These are phyloP conservation scores for Globisporangium barbulae DNA, from an alignment of 352 stramenopile species.

Conservation along the genomic window DNA sequence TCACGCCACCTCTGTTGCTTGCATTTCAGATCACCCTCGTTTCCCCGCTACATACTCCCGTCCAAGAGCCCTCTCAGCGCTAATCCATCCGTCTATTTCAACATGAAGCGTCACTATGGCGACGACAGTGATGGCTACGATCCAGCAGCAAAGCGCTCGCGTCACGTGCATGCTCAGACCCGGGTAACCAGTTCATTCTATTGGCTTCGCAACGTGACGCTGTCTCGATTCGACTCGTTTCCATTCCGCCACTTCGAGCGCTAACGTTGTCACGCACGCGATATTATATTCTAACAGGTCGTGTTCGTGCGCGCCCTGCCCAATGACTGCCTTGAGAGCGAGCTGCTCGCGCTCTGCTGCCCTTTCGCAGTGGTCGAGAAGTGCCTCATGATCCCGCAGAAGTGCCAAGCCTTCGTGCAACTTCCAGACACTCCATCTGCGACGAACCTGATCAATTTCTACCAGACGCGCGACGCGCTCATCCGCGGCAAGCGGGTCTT, in stretches of 20 bases:
- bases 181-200: conserved; percentile 33
- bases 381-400: conserved; percentile 65
- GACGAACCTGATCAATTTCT: conserved; percentile 75
- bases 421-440: conserved; percentile 61
- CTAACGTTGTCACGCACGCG: neutral
- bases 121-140: conserved; percentile 17
- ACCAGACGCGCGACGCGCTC: conserved; percentile 67
- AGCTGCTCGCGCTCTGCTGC: conserved; percentile 76
- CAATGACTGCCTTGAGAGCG: conserved; percentile 75
- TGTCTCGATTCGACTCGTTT: neutral
- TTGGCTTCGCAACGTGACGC: conserved; percentile 7
- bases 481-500: conserved; percentile 79
- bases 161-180: conserved; percentile 32
- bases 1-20: conserved; percentile 13
- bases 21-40: conserved; percentile 8
- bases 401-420: conserved; percentile 79
- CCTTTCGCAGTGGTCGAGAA: conserved; percentile 84
- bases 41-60: neutral
- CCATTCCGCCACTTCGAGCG: neutral
- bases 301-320: conserved; percentile 77
- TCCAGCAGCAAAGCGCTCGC: conserved; percentile 36
- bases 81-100: conserved; percentile 9
- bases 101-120: conserved; percentile 47
- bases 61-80: neutral
- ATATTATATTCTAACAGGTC: conserved; percentile 30